Conservation (phyloP, 2,329 filamentous ascomycete genomes). For the Dactylellina parvicollis region DNA sequence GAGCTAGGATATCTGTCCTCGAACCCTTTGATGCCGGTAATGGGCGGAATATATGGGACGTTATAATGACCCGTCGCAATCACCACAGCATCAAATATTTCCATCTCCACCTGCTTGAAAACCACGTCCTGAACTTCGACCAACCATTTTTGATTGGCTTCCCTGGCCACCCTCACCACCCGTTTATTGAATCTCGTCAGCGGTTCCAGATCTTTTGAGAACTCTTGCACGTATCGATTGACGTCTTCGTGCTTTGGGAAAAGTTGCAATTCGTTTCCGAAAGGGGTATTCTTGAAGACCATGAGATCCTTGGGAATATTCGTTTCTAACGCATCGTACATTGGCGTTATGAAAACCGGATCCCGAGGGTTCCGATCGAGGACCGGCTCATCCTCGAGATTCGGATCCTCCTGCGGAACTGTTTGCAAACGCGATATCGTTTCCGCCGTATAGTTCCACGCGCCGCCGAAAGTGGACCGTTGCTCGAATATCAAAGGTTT, state of each 20-base stretch:
- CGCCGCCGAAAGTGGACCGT: slow-evolving; percentile 77
- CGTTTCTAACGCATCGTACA: slow-evolving; percentile 84
- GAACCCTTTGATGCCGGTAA: slow-evolving; percentile 71
- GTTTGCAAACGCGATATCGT: slow-evolving; percentile 62
- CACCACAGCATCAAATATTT: slow-evolving; percentile 76
- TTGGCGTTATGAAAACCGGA: slow-evolving; percentile 76
- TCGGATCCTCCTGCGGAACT: slow-evolving; percentile 76
- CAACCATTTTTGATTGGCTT: slow-evolving; percentile 17
- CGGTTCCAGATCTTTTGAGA: slow-evolving; percentile 48
- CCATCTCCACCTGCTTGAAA: slow-evolving; percentile 13
- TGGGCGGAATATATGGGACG: slow-evolving; percentile 73
- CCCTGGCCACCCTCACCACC: slow-evolving; percentile 30
- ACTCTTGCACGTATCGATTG: slow-evolving; percentile 71
- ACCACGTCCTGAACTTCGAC: slow-evolving; percentile 33
- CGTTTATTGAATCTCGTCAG: slow-evolving; percentile 54
- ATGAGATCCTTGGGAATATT: slow-evolving; percentile 87
- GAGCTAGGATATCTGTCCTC: slow-evolving; percentile 68
- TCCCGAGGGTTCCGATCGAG: slow-evolving; percentile 55
- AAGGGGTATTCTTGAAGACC: slow-evolving; percentile 77
- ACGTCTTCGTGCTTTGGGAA: slow-evolving; percentile 80
- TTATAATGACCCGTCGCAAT: slow-evolving; percentile 80
- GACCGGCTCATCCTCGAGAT: slow-evolving; percentile 72
- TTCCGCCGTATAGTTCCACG: slow-evolving; percentile 80
- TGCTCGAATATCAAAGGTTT: slow-evolving; percentile 85
- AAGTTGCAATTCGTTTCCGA: slow-evolving; percentile 72